Percentiles rank a stretch among this genome's conserved stretches.
Evolutionary conservation across 352 stramenopile species (phyloP).

Genomic region (Blastocystis sp.): DNA sequence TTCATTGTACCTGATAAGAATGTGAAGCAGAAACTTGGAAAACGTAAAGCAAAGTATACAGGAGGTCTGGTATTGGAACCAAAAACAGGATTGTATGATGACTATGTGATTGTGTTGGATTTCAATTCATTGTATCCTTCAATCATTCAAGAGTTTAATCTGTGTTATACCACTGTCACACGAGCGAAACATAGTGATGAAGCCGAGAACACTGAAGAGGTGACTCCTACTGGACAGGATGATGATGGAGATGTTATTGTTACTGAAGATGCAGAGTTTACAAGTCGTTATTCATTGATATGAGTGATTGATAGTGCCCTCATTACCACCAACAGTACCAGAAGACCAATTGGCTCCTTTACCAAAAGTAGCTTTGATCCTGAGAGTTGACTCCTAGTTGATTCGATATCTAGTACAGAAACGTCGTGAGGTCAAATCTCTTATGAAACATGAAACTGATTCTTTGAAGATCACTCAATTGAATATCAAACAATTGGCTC

Average conservation of each 20-base stretch:
- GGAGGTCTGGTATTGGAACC: slow-evolving; percentile 97
- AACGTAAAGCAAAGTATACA: slow-evolving; percentile 74
- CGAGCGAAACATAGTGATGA: slow-evolving; percentile 67
- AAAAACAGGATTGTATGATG: slow-evolving; percentile 98
- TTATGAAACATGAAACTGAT: slow-evolving; percentile 87
- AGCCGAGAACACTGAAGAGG: slow-evolving; percentile 67
- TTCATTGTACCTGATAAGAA: slow-evolving; percentile 90
- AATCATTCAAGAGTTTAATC: slow-evolving; percentile 99
- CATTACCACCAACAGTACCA: slow-evolving; percentile 9
- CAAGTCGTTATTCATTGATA: not conserved
- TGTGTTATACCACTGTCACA: slow-evolving; percentile 98
- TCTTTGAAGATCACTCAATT: slow-evolving; percentile 79
- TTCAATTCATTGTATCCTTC: slow-evolving; percentile 99
- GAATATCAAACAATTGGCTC: slow-evolving; percentile 96
- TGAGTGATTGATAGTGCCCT: not conserved
- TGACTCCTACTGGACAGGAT: slow-evolving; percentile 72
- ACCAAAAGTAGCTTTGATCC: slow-evolving; percentile 7
- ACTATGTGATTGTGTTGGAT: slow-evolving; percentile 97
- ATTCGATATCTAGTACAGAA: slow-evolving; percentile 80
- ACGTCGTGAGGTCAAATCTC: slow-evolving; percentile 90
- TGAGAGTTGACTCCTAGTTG: not conserved
- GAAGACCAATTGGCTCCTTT: slow-evolving; percentile 50
- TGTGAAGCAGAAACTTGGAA: slow-evolving; percentile 55
- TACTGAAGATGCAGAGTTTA: slow-evolving; percentile 68
- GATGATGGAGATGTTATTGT: slow-evolving; percentile 70